Base-by-base conservation (phyloP, 2,329 filamentous ascomycete species). In the Exserohilum turcica region DNA sequence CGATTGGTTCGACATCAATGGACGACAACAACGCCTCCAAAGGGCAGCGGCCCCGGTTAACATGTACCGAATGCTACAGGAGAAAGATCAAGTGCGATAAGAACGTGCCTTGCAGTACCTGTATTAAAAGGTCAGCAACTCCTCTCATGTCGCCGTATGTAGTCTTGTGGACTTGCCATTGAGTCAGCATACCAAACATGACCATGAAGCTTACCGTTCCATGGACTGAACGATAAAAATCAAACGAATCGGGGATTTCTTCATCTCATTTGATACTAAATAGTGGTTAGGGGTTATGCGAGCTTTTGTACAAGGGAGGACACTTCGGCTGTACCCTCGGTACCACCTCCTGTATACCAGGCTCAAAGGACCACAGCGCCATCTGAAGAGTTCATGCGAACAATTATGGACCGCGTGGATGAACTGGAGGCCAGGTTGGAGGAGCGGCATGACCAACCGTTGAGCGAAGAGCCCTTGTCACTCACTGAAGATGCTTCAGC, bases 21-120 rank as follows among this genome's bases (percentile, higher is more conserved):
- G 52, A 52, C 16, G 48, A 57, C 18, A 28, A 16, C n/a, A 55
- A 37, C 32, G 21, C 21, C 15, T 32, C 40, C 13, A 62, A 48
- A 54, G 49, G 53, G 13, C 59, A 56, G 43, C 52, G 59, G 3
- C 52, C 56, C 12, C 52, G 59, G 4, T 56, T 71, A 28, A 69
- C 70, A 1, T 74, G 72, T 48, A 61, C 60, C 4, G 62, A 66
- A 42, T 74, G 71, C 54, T 60, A 68, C 27, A 56, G 66, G 18
- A 63, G 68, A 32, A 74, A 74, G 49, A 67, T 73, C 35, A 73
- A 75, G 56, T 79, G 76, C 51, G 74, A 77, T 49, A 78, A 77
- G 57, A 65, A 68, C 3, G 62, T 78, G 3, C 76, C 76, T 27
- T 78, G 76, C 60, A 66, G 66, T 37, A 77, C 75, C 48, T 79